Evolutionary conservation across 2,329 filamentous ascomycete species (phyloP).

Genomic region (Onygena corvina): DNA sequence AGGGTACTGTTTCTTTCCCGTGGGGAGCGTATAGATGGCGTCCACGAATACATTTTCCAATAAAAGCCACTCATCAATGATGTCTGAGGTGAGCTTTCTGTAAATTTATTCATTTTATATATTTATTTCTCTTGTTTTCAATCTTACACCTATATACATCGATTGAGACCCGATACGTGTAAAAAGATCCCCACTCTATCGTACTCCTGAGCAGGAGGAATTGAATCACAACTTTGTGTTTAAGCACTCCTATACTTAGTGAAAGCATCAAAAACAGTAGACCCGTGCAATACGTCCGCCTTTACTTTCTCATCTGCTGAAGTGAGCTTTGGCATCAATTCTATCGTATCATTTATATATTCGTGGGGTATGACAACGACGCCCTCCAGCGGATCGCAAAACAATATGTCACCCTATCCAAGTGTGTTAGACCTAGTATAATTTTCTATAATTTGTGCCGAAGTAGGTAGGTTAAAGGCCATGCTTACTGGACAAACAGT

Average conservation of each 20-base stretch:
- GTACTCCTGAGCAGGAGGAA: no score
- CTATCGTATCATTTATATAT: conserved; percentile 48
- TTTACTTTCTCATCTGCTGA: conserved; percentile 50
- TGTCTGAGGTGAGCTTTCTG: neutral
- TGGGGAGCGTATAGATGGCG: neutral
- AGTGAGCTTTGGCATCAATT: conserved; percentile 44
- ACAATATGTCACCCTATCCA: conserved; percentile 51
- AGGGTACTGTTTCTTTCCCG: conserved; percentile 13
- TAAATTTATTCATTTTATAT: neutral
- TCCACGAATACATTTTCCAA: neutral
- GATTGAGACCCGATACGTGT: no score
- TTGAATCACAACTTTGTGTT: neutral
- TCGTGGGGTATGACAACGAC: conserved; percentile 55
- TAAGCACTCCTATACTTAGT: conserved; percentile 38
- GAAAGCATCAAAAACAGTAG: conserved; percentile 55
- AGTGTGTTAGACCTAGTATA: neutral
- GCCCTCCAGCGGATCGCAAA: conserved; percentile 58
- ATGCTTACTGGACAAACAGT: conserved; percentile 30
- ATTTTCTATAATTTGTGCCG: neutral
- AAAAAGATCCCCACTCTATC: no score
- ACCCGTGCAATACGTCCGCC: conserved; percentile 51
- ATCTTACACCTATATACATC: neutral
- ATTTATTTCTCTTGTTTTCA: neutral
- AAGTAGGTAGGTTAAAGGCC: neutral
- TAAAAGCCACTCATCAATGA: conserved; percentile 4